Evolutionary conservation across 495 filamentous ascomycete genomes (phyloP).

Genomic region (Penicillium malachiteum): DNA sequence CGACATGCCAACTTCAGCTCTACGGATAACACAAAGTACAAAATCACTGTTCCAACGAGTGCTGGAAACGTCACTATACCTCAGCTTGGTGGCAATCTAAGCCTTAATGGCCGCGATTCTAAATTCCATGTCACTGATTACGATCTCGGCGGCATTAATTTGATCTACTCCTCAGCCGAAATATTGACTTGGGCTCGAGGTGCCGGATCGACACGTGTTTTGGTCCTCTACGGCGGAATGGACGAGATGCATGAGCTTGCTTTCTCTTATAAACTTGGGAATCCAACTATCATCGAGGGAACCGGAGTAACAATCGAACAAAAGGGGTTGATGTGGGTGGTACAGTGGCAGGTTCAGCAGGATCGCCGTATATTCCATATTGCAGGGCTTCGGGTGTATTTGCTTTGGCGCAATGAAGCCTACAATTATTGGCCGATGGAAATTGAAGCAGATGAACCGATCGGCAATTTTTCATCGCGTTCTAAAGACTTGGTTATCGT

Average conservation of each 20-base stretch:
- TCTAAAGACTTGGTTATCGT: slow-evolving; percentile 50
- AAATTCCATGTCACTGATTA: slow-evolving; percentile 73
- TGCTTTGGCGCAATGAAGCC: slow-evolving; percentile 56
- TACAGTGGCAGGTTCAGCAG: slow-evolving; percentile 49
- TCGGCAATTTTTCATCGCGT: slow-evolving; percentile 18
- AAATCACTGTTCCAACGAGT: slow-evolving; percentile 53
- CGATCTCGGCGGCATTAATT: slow-evolving; percentile 50
- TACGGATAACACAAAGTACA: slow-evolving; percentile 50
- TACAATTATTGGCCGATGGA: slow-evolving; percentile 67
- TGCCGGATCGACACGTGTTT: slow-evolving; percentile 50
- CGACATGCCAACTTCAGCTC: slow-evolving; percentile 58
- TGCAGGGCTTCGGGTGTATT: slow-evolving; percentile 48
- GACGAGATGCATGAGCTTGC: slow-evolving; percentile 64
- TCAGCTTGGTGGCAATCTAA: slow-evolving; percentile 56
- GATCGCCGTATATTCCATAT: slow-evolving; percentile 46
- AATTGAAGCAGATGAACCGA: slow-evolving; percentile 28
- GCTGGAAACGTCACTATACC: slow-evolving; percentile 58
- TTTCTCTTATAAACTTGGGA: slow-evolving; percentile 31
- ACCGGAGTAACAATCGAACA: slow-evolving; percentile 27
- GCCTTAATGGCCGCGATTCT: slow-evolving; percentile 64
- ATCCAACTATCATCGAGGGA: slow-evolving; percentile 21
- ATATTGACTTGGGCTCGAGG: slow-evolving; percentile 61
- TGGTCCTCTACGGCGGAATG: slow-evolving; percentile 64
- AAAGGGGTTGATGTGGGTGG: slow-evolving; percentile 36
- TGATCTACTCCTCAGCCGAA: slow-evolving; percentile 71